Evolutionary conservation across 192 early-diverging fungal species (phyloP), one percentile per base, ranked within the genome.

Genomic region (Globomyces pollinis-pini): DNA sequence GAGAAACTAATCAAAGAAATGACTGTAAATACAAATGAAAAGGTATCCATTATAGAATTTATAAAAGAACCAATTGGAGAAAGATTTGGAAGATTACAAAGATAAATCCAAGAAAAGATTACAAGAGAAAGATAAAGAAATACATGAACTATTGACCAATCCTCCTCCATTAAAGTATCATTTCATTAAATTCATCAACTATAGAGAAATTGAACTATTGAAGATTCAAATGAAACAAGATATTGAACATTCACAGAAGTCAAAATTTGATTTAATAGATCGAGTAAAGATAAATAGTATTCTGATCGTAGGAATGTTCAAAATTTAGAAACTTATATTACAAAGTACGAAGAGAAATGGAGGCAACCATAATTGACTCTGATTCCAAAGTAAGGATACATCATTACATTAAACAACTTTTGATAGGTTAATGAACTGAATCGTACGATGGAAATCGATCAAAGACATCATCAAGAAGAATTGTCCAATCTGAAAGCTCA

Each of bases 321-420:
- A 70, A 70, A 50, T 74, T 63, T 38, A 59, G 72, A 8, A 42
- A 33, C 8, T 24, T 66, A 45, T 70, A 70, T 57, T 70, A 74
- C 51, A 50, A 59, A 33, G 30, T 64, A 5, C 24, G 60, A 13
- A 34, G 67, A 9, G 67, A 74, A 29, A 36, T 54, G 16, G 71
- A 73, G 36, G 13, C 62, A 13, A 61, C 50, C 26, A 64, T 60
- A 44, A 57, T 61, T 13, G 71, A 73, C 4, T 54, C 50, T 12
- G 71, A 73, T 20, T 42, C 53, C 5, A 54, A 59, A 50, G 45
- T 71, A 16, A 29, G n/a, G n/a, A n/a, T n/a, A n/a, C n/a, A n/a
- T n/a, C n/a, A n/a, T n/a, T n/a, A n/a, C n/a, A n/a, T n/a, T n/a
- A n/a, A n/a, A n/a, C n/a, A n/a, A n/a, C n/a, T n/a, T n/a, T n/a